phyloP scores from a whole-genome alignment of 345 rosid species.

The Murraya paniculata region DNA sequence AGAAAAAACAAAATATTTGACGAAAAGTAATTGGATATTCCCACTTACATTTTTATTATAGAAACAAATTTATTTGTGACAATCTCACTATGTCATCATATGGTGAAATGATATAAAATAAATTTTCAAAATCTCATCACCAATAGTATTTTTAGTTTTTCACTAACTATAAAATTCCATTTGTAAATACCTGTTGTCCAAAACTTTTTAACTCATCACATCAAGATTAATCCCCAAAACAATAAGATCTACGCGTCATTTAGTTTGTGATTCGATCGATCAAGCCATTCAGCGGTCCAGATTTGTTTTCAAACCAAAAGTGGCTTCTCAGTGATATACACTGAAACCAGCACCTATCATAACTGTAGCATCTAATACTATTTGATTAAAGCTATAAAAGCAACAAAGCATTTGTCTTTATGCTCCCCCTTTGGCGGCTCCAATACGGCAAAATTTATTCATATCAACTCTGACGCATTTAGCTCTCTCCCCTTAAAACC shows the following conservation, averaged over 20 bases:
- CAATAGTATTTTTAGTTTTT: too few relatives aligned
- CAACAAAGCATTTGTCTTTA: neutral
- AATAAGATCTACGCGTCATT: neutral
- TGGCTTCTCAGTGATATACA: neutral
- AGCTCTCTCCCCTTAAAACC: conserved; percentile 25
- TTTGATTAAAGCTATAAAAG: neutral
- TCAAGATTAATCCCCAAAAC: neutral
- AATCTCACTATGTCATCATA: too few relatives aligned
- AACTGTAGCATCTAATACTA: neutral
- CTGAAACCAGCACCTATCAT: neutral
- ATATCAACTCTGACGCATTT: conserved; percentile 8
- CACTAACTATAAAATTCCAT: too few relatives aligned
- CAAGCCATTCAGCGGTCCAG: neutral
- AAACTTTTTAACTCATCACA: neutral
- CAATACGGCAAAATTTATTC: neutral
- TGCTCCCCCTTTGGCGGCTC: conserved; percentile 13
- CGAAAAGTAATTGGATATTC: too few relatives aligned
- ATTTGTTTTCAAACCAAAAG: neutral
- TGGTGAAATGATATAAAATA: too few relatives aligned
- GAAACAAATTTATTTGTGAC: too few relatives aligned
- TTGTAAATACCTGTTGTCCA: too few relatives aligned
- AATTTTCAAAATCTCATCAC: too few relatives aligned
- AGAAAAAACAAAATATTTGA: too few relatives aligned
- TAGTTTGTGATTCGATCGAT: neutral
- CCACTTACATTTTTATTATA: too few relatives aligned